phyloP scores from a whole-genome alignment of 2,329 filamentous ascomycete genomes.

The Ascochyta lentis region DNA sequence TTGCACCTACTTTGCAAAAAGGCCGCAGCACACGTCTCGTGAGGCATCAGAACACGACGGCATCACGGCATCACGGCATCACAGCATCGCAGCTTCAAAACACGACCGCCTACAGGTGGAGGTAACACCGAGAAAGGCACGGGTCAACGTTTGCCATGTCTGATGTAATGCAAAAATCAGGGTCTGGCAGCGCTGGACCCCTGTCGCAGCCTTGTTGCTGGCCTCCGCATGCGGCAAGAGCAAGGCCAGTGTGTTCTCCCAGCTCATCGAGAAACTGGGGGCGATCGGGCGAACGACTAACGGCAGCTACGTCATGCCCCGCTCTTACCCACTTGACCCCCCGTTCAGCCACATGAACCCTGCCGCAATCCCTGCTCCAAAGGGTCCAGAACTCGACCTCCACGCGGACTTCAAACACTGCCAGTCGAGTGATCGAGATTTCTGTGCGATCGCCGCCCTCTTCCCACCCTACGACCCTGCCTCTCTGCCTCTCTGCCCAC shows the following conservation, averaged over 20 bases:
- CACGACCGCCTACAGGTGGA: no score
- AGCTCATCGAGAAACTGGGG: slow-evolving; percentile 25
- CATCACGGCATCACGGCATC: not conserved
- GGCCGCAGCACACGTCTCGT: no score
- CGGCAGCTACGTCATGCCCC: slow-evolving; percentile 25
- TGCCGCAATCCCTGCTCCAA: slow-evolving; percentile 13
- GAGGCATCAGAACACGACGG: no score
- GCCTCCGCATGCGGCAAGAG: slow-evolving; percentile 15
- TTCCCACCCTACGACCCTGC: slow-evolving; percentile 6
- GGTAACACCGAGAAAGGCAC: slow-evolving; percentile 8
- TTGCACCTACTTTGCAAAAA: no score
- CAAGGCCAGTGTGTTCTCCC: slow-evolving; percentile 2
- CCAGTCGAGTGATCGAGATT: slow-evolving; percentile 24
- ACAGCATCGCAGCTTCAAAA: no score
- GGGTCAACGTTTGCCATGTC: slow-evolving; percentile 23
- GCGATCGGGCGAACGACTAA: slow-evolving; percentile 21
- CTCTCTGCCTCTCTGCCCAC: slow-evolving; percentile 1
- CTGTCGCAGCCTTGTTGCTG: slow-evolving; percentile 19
- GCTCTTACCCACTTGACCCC: not conserved
- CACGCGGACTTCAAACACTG: slow-evolving; percentile 25
- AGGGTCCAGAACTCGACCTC: slow-evolving; percentile 17
- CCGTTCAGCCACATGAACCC: slow-evolving; percentile 24
- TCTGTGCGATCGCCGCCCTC: slow-evolving; percentile 19
- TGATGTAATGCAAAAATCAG: slow-evolving; percentile 35
- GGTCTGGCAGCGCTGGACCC: slow-evolving; percentile 23